Evolutionary conservation across 495 filamentous ascomycete species (phyloP), one percentile per base, ranked within the genome.

Genomic region (Aspergillus carlsbadensis): DNA sequence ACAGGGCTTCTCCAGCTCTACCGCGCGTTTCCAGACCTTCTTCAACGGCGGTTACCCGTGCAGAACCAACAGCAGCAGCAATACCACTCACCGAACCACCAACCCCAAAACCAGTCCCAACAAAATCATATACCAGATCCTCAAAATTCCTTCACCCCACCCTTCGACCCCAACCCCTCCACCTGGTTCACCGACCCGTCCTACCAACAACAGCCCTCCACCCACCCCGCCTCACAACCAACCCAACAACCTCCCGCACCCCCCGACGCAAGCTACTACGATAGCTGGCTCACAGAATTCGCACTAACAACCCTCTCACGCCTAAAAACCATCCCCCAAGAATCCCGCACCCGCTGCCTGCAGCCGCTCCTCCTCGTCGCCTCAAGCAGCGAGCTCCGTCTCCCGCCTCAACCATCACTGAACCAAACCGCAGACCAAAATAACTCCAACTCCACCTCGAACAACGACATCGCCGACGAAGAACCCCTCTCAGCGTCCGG

Each of bases 1-100:
- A 77, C 78, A 0, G 80, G 78, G 0, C 70, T 84, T 3, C 68
- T 84, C 56, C 75, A 82, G 36, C 59, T 84, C 15, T 84, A 84
- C 56, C 77, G 80, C 37, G 72, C 76, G 10, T 84, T 84, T 49
- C 81, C 81, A 3, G 73, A 78, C 26, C 63, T 83, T 11, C 71
- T 83, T 0, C 69, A 65, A 14, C 70, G 69, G 21, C 72, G 78
- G 36, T 63, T 84, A 22, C 66, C 68, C 18, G 41, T 33, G 3
- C 57, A 49, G 41, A 3, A 29, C 3, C 26, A 29, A 8, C 26
- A 29, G 26, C 26, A 29, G 26, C 26, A 29, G 26, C 47, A 45
- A 1, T 64, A 33, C 33, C 52, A 54, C 15, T 37, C 52, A 17
- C 40, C 56, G 13, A n/a, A 51, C 41, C 37, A 64, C 43, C n/a